Evolutionary conservation across 495 filamentous ascomycete genomes (phyloP).

Genomic region (Neurospora intermedia): DNA sequence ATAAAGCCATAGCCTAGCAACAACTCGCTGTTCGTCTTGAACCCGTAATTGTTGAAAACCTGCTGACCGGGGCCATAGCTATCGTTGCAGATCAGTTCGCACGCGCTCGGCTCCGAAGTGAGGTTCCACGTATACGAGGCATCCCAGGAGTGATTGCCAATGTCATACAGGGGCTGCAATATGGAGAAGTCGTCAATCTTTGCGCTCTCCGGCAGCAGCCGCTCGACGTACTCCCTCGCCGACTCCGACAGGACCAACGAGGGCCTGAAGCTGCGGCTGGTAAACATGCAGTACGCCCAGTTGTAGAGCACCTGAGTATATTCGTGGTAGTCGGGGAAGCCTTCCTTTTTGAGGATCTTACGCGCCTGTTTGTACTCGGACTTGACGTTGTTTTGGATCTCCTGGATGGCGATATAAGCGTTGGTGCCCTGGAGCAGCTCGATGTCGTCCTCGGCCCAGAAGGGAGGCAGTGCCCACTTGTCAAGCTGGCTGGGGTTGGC

Average conservation of each 20-base stretch:
- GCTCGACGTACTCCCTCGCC: conserved; percentile 1
- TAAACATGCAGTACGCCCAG: conserved; percentile 46
- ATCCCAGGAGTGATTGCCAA: conserved; percentile 40
- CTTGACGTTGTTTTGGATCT: conserved; percentile 31
- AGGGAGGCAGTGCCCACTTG: conserved; percentile 29
- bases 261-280: conserved; percentile 42
- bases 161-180: conserved; percentile 41
- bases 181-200: conserved; percentile 40
- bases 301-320: conserved; percentile 37
- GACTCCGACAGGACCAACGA: conserved; percentile 28
- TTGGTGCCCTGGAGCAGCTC: conserved; percentile 41
- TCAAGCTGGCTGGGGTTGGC: conserved; percentile 36
- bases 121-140: conserved; percentile 32
- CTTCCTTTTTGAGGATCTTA: conserved; percentile 26
- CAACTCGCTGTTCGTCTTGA: conserved; percentile 43
- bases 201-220: conserved; percentile 12
- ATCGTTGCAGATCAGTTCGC: conserved; percentile 22
- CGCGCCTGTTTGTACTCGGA: conserved; percentile 34
- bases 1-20: conserved; percentile 44
- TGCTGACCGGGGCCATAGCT: conserved; percentile 23
- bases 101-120: conserved; percentile 14
- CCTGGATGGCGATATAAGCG: conserved; percentile 32
- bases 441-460: conserved; percentile 36
- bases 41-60: conserved; percentile 46
- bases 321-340: conserved; percentile 16